Conservation (phyloP, 352 stramenopile species). For the Pythium periplocum region DNA sequence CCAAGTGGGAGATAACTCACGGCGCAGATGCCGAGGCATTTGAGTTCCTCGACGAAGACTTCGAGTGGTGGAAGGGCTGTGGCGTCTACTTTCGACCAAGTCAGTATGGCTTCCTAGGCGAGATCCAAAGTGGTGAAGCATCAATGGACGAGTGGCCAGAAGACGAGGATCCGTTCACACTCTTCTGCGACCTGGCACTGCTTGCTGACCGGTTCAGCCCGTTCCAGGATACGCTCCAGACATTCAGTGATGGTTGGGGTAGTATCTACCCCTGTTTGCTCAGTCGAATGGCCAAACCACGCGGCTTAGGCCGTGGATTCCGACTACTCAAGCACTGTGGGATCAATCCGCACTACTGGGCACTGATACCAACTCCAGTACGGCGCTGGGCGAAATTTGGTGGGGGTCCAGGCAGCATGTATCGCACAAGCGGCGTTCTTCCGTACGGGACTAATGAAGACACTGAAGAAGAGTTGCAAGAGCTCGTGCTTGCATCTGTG, state of each 20-base stretch:
- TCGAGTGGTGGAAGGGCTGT: not conserved
- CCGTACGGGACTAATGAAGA: too few species aligned
- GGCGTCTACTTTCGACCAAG: not conserved
- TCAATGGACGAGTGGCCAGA: constrained; percentile 1
- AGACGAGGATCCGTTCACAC: not conserved
- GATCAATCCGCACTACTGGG: constrained; percentile 4
- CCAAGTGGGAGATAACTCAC: too few species aligned
- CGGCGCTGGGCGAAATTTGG: not conserved
- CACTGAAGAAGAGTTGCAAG: too few species aligned
- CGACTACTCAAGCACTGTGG: not conserved
- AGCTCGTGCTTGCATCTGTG: not conserved
- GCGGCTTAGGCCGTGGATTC: not conserved
- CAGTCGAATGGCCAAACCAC: not conserved
- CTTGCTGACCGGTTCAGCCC: not conserved
- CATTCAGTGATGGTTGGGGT: not conserved
- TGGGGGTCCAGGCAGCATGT: not conserved
- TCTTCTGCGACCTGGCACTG: constrained; percentile 1
- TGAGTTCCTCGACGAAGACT: not conserved
- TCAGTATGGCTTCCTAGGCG: not conserved
- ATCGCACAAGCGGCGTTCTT: not conserved
- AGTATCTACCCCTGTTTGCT: not conserved
- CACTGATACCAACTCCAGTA: too few species aligned
- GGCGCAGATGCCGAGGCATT: not conserved
- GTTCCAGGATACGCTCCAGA: not conserved
- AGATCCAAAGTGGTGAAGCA: not conserved